Conservation (phyloP, 2,329 filamentous ascomycete genomes). For the Exophiala sideris region DNA sequence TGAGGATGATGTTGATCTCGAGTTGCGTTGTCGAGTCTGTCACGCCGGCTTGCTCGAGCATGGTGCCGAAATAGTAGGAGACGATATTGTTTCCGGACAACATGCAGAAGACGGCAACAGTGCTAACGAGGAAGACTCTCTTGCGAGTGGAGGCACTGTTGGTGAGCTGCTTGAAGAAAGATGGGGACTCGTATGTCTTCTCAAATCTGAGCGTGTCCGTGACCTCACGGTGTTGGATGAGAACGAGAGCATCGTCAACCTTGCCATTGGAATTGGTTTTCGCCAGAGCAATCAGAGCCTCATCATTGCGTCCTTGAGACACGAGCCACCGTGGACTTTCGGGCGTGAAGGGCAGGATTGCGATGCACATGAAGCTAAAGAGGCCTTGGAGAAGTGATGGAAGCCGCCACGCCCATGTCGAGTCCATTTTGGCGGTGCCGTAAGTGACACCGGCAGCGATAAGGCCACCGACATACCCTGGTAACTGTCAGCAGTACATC, state of each 20-base stretch:
- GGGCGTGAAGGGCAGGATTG: slow-evolving; percentile 45
- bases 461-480: slow-evolving; percentile 36
- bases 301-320: slow-evolving; percentile 21
- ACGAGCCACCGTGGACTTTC: slow-evolving; percentile 42
- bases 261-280: slow-evolving; percentile 14
- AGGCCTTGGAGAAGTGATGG: slow-evolving; percentile 44
- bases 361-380: slow-evolving; percentile 40
- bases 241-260: slow-evolving; percentile 9
- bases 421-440: slow-evolving; percentile 37
- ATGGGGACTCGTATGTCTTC: slow-evolving; percentile 5
- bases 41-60: slow-evolving; percentile 48
- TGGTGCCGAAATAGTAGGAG: slow-evolving; percentile 41
- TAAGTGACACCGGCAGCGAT: slow-evolving; percentile 49
- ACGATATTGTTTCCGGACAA: slow-evolving; percentile 23
- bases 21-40: slow-evolving; percentile 44
- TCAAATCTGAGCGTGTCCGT: slow-evolving; percentile 19
- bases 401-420: slow-evolving; percentile 47
- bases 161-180: slow-evolving; percentile 7
- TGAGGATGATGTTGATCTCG: slow-evolving; percentile 51
- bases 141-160: slow-evolving; percentile 9
- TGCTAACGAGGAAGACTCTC: slow-evolving; percentile 12
- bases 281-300: slow-evolving; percentile 23
- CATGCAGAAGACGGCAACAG: slow-evolving; percentile 18
- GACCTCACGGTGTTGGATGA: slow-evolving; percentile 16
- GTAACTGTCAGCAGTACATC: background rate